Base-by-base conservation (phyloP, 495 filamentous ascomycete genomes). In the Umbilicaria muhlenbergii region DNA sequence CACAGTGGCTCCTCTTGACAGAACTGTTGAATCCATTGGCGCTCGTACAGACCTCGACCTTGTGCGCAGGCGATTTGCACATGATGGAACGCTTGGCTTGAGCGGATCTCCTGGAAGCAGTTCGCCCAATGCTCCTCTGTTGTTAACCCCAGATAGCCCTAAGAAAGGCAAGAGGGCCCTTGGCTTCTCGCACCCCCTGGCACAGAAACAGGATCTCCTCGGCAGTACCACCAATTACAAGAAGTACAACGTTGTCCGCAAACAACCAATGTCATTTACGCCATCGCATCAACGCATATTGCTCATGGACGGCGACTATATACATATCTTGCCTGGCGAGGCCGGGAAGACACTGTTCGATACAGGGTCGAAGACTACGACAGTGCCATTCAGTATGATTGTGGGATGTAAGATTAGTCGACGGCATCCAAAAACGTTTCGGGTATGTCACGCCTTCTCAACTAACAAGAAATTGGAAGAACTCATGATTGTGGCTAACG, bases 211-310 rank as follows among this genome's bases (percentile, higher is more conserved):
- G 46, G 81, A 87, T 44, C 71, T 85, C 46, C 71, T 86, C 11
- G 65, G 66, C 11, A 71, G 68, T 34, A 73, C 69, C 14, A 69
- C 75, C 16, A 78, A 75, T 51, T 83, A 86, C 54, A 81, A 82
- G 52, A 89, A 86, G 51, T 98, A 88, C 58, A 81, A 78, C 24
- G 92, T 98, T 14, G 84, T 80, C 64, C 78, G 92, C 50, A 94
- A 93, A 57, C 87, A 94, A 54, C 79, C 85, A 15, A 94, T 95
- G 84, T 79, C 86, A 21, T 86, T 98, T 58, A 78, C 91, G 32
- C 78, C 84, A 3, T 78, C 85, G 40, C 83, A 84, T 49, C 77
- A 88, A 55, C 78, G 83, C 34, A 75, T 92, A 12, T 67, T 98
- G 19, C 80, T 83, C 6, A 86, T 98, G 48, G 91, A 96, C 55